These are phyloP conservation scores for Botrytis pseudocinerea DNA, from an alignment of 2,329 filamentous ascomycete genomes.

Conservation along the genomic window DNA sequence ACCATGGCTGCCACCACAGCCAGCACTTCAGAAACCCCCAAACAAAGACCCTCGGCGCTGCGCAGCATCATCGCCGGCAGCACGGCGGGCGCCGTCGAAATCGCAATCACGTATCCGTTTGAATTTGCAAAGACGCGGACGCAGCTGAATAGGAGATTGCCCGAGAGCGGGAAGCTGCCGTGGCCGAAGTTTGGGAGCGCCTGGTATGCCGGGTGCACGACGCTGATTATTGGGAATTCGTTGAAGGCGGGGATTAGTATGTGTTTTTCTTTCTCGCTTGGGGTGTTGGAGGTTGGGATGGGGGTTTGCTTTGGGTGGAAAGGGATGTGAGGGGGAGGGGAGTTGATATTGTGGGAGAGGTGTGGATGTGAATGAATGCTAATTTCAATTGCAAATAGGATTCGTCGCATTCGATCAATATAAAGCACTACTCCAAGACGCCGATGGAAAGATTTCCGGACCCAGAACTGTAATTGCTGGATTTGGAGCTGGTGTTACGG, in stretches of 20 bases:
- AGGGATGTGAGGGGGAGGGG: background rate
- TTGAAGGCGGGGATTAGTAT: conserved; percentile 91
- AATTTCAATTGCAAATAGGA: conserved; percentile 47
- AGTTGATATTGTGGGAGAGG: background rate
- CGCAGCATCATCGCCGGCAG: conserved; percentile 91
- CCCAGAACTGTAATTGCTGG: conserved; percentile 90
- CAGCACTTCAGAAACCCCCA: conserved; percentile 31
- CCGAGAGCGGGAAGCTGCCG: conserved; percentile 81
- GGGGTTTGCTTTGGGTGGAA: background rate
- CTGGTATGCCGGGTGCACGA: conserved; percentile 98
- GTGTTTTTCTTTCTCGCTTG: conserved; percentile 40
- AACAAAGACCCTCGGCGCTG: conserved; percentile 68
- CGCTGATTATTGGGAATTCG: conserved; percentile 93
- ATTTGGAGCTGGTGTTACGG: conserved; percentile 91
- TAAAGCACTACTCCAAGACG: conserved; percentile 78
- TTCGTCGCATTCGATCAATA: conserved; percentile 98
- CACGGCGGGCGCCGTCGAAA: conserved; percentile 77
- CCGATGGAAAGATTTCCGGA: conserved; percentile 83
- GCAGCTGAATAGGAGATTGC: conserved; percentile 84
- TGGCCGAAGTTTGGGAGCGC: conserved; percentile 92
- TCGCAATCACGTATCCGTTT: conserved; percentile 88
- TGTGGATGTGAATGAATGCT: background rate
- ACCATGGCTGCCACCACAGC: conserved; percentile 26
- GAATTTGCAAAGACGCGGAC: conserved; percentile 96
- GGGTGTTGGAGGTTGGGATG: background rate